Evolutionary conservation across 257 asterid genomes (phyloP), one percentile per base, ranked within the genome.

Genomic region (Primulina eburnea): DNA sequence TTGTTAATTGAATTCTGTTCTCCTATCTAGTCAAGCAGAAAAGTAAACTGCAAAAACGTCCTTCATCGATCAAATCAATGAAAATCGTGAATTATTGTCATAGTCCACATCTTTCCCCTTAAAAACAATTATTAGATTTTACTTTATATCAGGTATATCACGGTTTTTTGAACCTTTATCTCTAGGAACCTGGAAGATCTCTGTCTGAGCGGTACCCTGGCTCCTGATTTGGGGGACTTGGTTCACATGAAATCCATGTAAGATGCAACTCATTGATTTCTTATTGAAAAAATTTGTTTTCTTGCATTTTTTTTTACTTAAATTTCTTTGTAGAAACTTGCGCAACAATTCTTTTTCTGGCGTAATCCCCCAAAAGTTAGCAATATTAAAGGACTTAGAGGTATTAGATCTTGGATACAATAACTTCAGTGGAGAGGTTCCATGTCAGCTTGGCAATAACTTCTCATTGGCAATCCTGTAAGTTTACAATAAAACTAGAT

Each of bases 281-380:
- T 67, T 30, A 16, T 64, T 20, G 35, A 35, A 21, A 18, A 64
- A 16, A 17, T 58, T 2, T 55, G 8, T 40, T 57, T 18, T 8
- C 58, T 30, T 35, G 17, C 14, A 32, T 50, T 21, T 60, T 37
- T 28, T 20, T 52, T 62, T 14, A 26, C 71, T 56, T 72, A 32
- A 28, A 32, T 7, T 35, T 67, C 20, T 47, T 78, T 38, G 76
- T 90, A 93, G 98, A 82, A 76, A 78, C 70, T 77, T 93, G 67
- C 85, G 90, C 72, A 89, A 93, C 80, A 93, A 93, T 78, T 90
- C 95, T 8, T 93, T 93, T 78, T 83, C 80, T 16, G 98, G 97
- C 55, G 67, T 66, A 77, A 77, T 93, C 60, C 98, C 98, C 11
- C 80, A 79, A 20, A 90, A 85, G 73, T 81, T 93, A 62, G 74